Base-by-base conservation (phyloP, 176 grass and related monocot genomes). In the Phoenix roebelenii region DNA sequence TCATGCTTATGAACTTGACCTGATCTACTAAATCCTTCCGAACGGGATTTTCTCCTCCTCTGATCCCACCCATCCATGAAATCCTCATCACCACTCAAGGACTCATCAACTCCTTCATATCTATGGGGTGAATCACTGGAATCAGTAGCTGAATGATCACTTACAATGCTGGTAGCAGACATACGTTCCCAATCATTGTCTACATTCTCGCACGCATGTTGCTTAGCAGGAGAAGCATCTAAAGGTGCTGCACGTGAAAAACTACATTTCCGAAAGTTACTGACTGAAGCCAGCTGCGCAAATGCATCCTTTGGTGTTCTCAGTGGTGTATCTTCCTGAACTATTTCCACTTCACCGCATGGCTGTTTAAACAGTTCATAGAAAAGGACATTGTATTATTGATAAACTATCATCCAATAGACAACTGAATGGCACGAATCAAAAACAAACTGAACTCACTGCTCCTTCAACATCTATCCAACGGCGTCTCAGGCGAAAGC, bases 311-410 rank as follows among this genome's bases (percentile, higher is more conserved):
- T 97, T 78, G 92, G 87, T 30, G 87, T 88, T 80, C 72, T 85
- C 57, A 65, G 68, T 59, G 92, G 87, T 64, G 66, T 63, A 80
- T 91, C 92, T 85, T 97, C 92, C 71, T 88, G 68, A 73, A 97
- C 74, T 32, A 97, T 97, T 85, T 97, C 75, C 73, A 88, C 84
- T 68, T 97, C 87, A 58, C 87, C 92, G 72, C 80, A 91, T 49
- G 77, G 66, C 92, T 97, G 60, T 76, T 79, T 51, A 74, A 23
- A 67, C 65, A 57, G 1, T 44, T 44, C 10, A 44, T 3, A 48
- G 44, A 25, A 68, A 29, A 61, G 7, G 28, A 52, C 7, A 76
- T 15, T 50, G 9, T 12, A 12, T 44, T 44, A 44, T 44, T 44
- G 35, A 44, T 44, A 44, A 44, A 12, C 35, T 6, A 44, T 44